Percentiles rank a stretch among this genome's conserved stretches.
Evolutionary conservation across 805 yeast genomes (phyloP).

Genomic region (Grigorovia transvaalensis): DNA sequence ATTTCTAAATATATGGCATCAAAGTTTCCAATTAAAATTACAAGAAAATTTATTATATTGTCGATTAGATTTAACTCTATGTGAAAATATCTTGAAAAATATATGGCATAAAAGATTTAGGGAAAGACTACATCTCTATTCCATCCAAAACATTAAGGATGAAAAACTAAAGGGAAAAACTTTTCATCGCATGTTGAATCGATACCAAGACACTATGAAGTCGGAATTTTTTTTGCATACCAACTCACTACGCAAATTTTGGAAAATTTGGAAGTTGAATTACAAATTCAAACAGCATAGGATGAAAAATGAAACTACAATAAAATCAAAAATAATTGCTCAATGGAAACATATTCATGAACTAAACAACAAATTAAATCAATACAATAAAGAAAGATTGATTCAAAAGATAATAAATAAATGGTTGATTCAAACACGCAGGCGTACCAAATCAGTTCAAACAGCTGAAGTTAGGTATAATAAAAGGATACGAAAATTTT

Average conservation of each 20-base stretch:
- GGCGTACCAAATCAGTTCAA: not conserved
- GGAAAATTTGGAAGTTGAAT: not conserved
- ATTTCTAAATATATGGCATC: not conserved
- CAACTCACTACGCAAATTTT: not conserved
- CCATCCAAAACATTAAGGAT: not conserved
- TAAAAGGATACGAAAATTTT: not conserved
- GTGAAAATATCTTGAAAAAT: constrained; percentile 7
- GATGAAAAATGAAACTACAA: not conserved
- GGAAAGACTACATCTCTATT: constrained; percentile 3
- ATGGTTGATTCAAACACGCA: not conserved
- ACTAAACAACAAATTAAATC: not conserved
- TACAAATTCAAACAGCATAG: not conserved
- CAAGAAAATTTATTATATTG: constrained; percentile 7
- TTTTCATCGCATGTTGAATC: not conserved
- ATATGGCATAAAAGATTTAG: constrained; percentile 16
- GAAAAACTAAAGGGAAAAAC: not conserved
- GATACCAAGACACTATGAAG: not conserved
- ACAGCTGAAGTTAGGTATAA: not conserved
- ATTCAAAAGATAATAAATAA: too few species aligned
- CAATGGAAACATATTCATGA: not conserved
- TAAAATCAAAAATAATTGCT: not conserved
- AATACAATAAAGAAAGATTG: not conserved
- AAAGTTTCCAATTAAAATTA: not conserved
- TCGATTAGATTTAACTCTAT: constrained; percentile 5
- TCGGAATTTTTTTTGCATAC: not conserved